phyloP scores from a whole-genome alignment of 768 basidiomycete genomes.

The Lactarius pseudohatsudake region DNA sequence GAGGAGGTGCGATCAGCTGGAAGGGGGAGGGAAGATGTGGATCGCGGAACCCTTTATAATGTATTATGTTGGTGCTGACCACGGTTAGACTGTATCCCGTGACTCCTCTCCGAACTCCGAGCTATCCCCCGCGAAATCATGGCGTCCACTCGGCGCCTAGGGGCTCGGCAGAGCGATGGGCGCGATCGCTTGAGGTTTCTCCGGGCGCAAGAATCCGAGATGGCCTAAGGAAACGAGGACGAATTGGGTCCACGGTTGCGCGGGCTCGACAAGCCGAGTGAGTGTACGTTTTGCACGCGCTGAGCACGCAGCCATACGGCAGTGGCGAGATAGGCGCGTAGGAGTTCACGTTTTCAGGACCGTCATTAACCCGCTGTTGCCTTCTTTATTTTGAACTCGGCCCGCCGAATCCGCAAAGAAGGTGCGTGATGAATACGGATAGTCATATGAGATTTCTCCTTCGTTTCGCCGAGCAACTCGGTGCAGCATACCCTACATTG shows the following conservation, averaged over 20 bases:
- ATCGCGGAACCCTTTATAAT: conserved; percentile 21
- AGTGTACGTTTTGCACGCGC: too few species aligned
- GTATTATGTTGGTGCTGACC: neutral
- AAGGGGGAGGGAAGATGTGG: neutral
- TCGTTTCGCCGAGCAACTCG: neutral
- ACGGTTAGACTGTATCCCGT: neutral
- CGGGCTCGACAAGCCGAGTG: too few species aligned
- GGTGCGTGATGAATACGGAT: neutral
- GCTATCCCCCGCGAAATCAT: too few species aligned
- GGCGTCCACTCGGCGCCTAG: too few species aligned
- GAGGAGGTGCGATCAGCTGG: conserved; percentile 32
- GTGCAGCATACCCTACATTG: neutral
- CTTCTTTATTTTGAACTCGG: neutral
- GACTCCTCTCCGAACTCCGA: neutral
- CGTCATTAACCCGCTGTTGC: too few species aligned
- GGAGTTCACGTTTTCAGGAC: too few species aligned
- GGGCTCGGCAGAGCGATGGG: neutral
- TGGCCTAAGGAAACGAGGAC: too few species aligned
- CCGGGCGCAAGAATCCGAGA: too few species aligned
- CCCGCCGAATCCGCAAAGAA: neutral
- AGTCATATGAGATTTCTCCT: neutral
- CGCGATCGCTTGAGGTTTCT: neutral
- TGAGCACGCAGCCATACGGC: too few species aligned
- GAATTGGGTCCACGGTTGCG: too few species aligned
- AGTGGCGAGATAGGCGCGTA: too few species aligned